phyloP scores from a whole-genome alignment of 257 asterid species.

The Haberlea rhodopensis region DNA sequence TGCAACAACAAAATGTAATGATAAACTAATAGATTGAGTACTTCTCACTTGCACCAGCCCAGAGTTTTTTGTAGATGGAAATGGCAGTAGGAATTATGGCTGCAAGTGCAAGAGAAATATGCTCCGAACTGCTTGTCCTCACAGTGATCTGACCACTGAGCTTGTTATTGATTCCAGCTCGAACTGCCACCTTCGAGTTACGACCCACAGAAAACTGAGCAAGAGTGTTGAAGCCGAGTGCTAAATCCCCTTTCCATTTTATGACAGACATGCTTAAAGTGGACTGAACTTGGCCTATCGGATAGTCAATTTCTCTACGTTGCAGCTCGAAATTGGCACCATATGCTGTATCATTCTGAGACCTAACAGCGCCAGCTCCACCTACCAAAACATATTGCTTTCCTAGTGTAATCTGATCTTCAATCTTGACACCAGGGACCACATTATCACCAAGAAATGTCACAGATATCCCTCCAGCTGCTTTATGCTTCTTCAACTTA shows the following conservation, averaged over 20 bases:
- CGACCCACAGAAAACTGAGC: slow-evolving; percentile 73
- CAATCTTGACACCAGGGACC: slow-evolving; percentile 75
- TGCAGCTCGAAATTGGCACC: slow-evolving; percentile 92
- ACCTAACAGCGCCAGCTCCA: slow-evolving; percentile 73
- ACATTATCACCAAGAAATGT: slow-evolving; percentile 80
- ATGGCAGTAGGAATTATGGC: slow-evolving; percentile 68
- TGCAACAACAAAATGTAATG: slow-evolving; percentile 23
- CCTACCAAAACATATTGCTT: slow-evolving; percentile 72
- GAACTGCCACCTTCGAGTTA: slow-evolving; percentile 75
- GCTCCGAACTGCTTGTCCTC: slow-evolving; percentile 93
- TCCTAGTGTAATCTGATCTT: slow-evolving; percentile 70
- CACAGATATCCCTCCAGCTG: slow-evolving; percentile 66
- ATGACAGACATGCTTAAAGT: slow-evolving; percentile 68
- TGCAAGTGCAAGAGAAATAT: slow-evolving; percentile 79
- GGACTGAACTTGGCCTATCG: slow-evolving; percentile 88
- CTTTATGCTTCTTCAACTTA: slow-evolving; percentile 59
- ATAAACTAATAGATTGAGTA: slow-evolving; percentile 58
- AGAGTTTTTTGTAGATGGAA: slow-evolving; percentile 70
- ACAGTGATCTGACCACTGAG: slow-evolving; percentile 88
- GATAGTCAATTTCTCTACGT: slow-evolving; percentile 73
- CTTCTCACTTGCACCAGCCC: slow-evolving; percentile 57
- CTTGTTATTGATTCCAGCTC: slow-evolving; percentile 94
- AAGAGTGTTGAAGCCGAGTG: slow-evolving; percentile 70
- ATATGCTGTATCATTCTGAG: slow-evolving; percentile 75
- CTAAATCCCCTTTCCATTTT: slow-evolving; percentile 93